phyloP scores from a whole-genome alignment of 768 basidiomycete species.

The Strobilomyces confusus region DNA sequence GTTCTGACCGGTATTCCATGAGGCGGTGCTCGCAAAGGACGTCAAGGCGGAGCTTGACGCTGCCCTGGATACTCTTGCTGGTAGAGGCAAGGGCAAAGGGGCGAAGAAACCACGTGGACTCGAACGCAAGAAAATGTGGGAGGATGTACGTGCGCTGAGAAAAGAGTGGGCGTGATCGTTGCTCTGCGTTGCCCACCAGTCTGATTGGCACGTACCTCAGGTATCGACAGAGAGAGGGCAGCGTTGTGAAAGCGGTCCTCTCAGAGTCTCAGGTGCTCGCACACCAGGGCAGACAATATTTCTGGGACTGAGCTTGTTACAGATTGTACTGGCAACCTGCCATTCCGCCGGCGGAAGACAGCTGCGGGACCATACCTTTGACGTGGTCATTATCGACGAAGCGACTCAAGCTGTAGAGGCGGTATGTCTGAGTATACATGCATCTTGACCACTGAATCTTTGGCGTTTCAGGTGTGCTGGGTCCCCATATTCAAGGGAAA shows the following conservation, averaged over 20 bases:
- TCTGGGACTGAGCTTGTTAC: neutral
- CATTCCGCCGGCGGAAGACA: constrained; percentile 89
- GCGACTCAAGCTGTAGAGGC: constrained; percentile 97
- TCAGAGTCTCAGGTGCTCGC: constrained; percentile 63
- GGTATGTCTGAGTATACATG: constrained; percentile 39
- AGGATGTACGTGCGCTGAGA: constrained; percentile 77
- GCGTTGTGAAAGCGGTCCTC: constrained; percentile 78
- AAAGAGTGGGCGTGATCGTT: constrained; percentile 66
- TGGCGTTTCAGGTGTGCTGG: constrained; percentile 58
- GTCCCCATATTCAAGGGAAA: constrained; percentile 90
- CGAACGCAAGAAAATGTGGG: constrained; percentile 83
- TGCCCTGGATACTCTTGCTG: constrained; percentile 61
- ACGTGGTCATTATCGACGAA: constrained; percentile 95
- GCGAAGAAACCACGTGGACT: constrained; percentile 65
- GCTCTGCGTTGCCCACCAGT: neutral
- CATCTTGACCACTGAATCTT: neutral
- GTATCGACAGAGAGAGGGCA: constrained; percentile 84
- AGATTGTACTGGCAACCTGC: constrained; percentile 91
- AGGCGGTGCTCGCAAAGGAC: constrained; percentile 83
- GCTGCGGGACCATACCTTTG: constrained; percentile 72
- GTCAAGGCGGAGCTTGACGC: constrained; percentile 82
- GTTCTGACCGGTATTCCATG: constrained; percentile 9
- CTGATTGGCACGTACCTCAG: constrained; percentile 35
- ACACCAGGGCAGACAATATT: neutral
- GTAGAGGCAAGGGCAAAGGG: constrained; percentile 71